Evolutionary conservation across 2,329 filamentous ascomycete genomes (phyloP).

Genomic region (Hypomyces perniciosus): DNA sequence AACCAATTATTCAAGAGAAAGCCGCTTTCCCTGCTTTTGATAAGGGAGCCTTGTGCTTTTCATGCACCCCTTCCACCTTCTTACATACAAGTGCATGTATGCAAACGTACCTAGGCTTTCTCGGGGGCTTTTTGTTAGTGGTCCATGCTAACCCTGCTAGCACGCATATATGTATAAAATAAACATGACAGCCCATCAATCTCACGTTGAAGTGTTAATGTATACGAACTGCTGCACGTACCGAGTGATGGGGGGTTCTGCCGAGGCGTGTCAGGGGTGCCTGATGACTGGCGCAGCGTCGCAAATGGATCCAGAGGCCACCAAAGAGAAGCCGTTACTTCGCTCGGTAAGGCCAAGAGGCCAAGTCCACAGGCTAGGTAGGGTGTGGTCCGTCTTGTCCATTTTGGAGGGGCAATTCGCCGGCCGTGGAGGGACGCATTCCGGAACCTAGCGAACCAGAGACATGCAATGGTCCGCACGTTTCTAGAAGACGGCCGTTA

Average conservation of each 20-base stretch:
- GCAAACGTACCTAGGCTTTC: background rate
- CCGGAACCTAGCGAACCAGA: conserved; percentile 12
- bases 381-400: conserved; percentile 10
- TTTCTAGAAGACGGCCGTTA: conserved; percentile 28
- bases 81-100: background rate
- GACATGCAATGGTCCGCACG: conserved; percentile 16
- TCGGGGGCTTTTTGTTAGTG: conserved; percentile 13
- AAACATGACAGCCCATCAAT: conserved; percentile 10
- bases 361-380: conserved; percentile 8
- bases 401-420: conserved; percentile 8
- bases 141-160: conserved; percentile 13
- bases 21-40: conserved; percentile 2
- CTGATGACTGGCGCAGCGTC: conserved; percentile 12
- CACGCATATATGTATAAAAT: conserved; percentile 1
- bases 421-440: conserved; percentile 11
- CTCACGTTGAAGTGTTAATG: conserved; percentile 1
- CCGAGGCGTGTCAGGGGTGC: conserved; percentile 14
- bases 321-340: conserved; percentile 8
- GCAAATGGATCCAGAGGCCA: conserved; percentile 4
- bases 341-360: conserved; percentile 14
- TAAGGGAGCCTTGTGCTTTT: background rate
- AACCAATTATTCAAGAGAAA: background rate
- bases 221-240: conserved; percentile 8
- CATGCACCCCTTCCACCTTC: conserved; percentile 1
- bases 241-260: conserved; percentile 14